Evolutionary conservation across 2,329 filamentous ascomycete species (phyloP).

Genomic region (Scytalidium sp.): DNA sequence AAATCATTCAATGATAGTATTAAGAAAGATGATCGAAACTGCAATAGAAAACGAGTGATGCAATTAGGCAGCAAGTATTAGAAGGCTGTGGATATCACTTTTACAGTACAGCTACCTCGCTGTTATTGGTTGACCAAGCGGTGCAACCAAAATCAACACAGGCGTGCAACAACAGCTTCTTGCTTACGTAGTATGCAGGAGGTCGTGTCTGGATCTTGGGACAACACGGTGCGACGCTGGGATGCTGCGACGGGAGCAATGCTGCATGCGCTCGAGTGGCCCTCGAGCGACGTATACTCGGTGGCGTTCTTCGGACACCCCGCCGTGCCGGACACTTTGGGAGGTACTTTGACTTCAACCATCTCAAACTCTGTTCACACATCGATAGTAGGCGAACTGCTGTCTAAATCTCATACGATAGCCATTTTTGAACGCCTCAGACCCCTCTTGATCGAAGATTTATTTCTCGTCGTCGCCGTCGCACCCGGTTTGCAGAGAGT

Average conservation of each 20-base stretch:
- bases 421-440: slow-evolving; percentile 2
- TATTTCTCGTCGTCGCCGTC: neutral
- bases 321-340: slow-evolving; percentile 16
- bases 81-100: too few relatives aligned
- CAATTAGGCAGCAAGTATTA: neutral
- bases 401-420: slow-evolving; percentile 4
- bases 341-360: slow-evolving; percentile 22
- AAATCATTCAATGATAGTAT: neutral
- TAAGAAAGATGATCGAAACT: neutral
- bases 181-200: too few relatives aligned
- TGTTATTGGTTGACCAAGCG: neutral
- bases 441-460: neutral
- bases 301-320: too few relatives aligned
- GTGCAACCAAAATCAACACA: too few relatives aligned
- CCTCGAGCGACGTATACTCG: too few relatives aligned
- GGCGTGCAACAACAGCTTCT: too few relatives aligned
- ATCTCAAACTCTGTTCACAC: slow-evolving; percentile 14
- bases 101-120: neutral
- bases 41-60: neutral
- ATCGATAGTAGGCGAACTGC: slow-evolving; percentile 9
- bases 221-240: too few relatives aligned
- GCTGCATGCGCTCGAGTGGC: too few relatives aligned
- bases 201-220: too few relatives aligned
- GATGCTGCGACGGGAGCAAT: too few relatives aligned
- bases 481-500: neutral